These are phyloP conservation scores for Agrostemma githago DNA, from an alignment of 148 eudicot species.

Conservation along the genomic window DNA sequence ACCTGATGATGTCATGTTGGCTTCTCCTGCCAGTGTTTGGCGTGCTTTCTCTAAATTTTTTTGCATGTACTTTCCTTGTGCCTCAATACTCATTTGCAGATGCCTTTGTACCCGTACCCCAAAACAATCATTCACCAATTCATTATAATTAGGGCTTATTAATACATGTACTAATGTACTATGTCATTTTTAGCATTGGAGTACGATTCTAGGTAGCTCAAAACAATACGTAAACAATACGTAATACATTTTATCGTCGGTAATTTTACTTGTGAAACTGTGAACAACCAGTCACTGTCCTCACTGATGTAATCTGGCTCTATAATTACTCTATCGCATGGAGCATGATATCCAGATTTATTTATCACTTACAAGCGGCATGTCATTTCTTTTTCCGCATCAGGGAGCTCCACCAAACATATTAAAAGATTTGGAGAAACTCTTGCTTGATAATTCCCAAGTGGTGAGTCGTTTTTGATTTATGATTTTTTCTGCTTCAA, in stretches of 20 bases:
- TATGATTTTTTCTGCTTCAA: constrained; percentile 6
- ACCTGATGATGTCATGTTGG: constrained; percentile 35
- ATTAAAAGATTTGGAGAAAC: constrained; percentile 67
- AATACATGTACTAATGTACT: too few species aligned
- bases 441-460: constrained; percentile 76
- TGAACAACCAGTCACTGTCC: too few species aligned
- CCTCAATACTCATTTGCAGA: constrained; percentile 86
- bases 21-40: constrained; percentile 72
- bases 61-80: constrained; percentile 99
- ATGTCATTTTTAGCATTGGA: too few species aligned
- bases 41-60: constrained; percentile 85
- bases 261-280: background rate
- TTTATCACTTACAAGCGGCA: background rate
- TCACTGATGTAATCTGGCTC: too few species aligned
- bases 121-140: background rate
- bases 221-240: too few species aligned
- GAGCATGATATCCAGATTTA: constrained; percentile 2
- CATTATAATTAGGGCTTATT: too few species aligned
- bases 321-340: constrained; percentile 4
- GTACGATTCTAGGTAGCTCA: too few species aligned
- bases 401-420: constrained; percentile 68
- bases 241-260: constrained; percentile 28
- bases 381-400: constrained; percentile 17
- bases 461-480: constrained; percentile 41
- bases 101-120: constrained; percentile 88